Evolutionary conservation across 805 yeast species (phyloP).

Genomic region (Metschnikowia lochheadii): DNA sequence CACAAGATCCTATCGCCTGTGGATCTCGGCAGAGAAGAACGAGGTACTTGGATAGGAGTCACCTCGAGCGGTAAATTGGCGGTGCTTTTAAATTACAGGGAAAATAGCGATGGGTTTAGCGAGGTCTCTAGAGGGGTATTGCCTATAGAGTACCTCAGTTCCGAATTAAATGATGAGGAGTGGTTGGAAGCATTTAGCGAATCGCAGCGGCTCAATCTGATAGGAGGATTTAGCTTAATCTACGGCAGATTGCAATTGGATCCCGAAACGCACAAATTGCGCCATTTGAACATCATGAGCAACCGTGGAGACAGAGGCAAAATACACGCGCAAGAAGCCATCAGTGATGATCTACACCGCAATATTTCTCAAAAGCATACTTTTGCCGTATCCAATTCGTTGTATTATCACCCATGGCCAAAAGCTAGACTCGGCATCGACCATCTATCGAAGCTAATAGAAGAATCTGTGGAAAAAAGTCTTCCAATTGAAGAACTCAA

Average conservation of each 20-base stretch:
- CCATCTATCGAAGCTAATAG: constrained; percentile 21
- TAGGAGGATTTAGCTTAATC: constrained; percentile 64
- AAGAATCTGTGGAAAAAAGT: constrained; percentile 13
- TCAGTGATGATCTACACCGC: constrained; percentile 10
- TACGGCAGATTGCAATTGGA: constrained; percentile 45
- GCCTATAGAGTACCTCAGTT: constrained; percentile 43
- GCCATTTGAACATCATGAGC: constrained; percentile 44
- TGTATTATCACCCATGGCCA: constrained; percentile 68
- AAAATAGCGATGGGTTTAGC: constrained; percentile 28
- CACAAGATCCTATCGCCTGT: constrained; percentile 56
- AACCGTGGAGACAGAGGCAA: constrained; percentile 44
- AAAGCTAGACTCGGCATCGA: constrained; percentile 55
- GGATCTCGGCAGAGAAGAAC: constrained; percentile 68
- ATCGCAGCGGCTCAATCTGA: constrained; percentile 17
- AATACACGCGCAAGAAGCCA: constrained; percentile 23
- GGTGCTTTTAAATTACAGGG: constrained; percentile 72
- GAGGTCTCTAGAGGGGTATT: constrained; percentile 52
- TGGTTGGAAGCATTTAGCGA: constrained; percentile 40
- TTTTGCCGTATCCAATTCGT: constrained; percentile 66
- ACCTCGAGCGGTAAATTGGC: constrained; percentile 57
- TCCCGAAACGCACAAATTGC: constrained; percentile 19
- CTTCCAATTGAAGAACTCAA: constrained; percentile 40
- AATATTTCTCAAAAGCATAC: constrained; percentile 29
- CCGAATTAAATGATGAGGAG: constrained; percentile 28
- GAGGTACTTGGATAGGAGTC: constrained; percentile 92